phyloP scores from a whole-genome alignment of 2,329 filamentous ascomycete species.

The Scorias spongiosa region DNA sequence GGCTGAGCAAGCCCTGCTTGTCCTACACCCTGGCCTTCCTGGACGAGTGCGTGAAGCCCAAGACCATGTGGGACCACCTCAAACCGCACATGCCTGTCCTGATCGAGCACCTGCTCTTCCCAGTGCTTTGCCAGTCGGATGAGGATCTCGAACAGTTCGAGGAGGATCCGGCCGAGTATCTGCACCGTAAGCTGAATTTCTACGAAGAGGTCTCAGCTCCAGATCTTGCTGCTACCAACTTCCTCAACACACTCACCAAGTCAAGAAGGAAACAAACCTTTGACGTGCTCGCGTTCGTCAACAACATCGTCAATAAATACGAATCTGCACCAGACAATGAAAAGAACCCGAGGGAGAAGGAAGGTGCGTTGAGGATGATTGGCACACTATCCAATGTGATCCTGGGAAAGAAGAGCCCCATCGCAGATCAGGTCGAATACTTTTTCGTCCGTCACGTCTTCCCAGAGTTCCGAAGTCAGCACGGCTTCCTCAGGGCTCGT shows the following conservation, averaged over 20 bases:
- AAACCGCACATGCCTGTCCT: conserved; percentile 88
- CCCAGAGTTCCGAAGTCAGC: conserved; percentile 84
- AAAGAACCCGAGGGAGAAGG: conserved; percentile 91
- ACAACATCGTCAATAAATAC: conserved; percentile 85
- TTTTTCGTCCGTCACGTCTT: conserved; percentile 98
- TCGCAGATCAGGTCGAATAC: conserved; percentile 93
- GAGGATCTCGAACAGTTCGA: conserved; percentile 92
- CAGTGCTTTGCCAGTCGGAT: conserved; percentile 77
- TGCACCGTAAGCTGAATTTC: conserved; percentile 93
- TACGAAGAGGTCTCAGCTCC: conserved; percentile 94
- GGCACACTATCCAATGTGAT: conserved; percentile 88
- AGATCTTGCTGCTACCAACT: conserved; percentile 91
- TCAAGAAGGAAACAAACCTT: conserved; percentile 90
- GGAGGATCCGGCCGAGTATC: conserved; percentile 86
- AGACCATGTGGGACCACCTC: conserved; percentile 89
- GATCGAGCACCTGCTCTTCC: conserved; percentile 89
- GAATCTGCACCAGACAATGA: conserved; percentile 69
- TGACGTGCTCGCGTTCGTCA: conserved; percentile 86
- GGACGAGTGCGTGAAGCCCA: conserved; percentile 93
- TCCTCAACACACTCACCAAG: conserved; percentile 89
- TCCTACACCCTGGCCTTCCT: conserved; percentile 90
- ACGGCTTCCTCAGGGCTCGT: conserved; percentile 83
- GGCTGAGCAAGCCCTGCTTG: conserved; percentile 86
- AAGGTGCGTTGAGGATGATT: conserved; percentile 93
- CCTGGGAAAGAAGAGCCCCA: conserved; percentile 93